These are phyloP conservation scores for Coemansia brasiliensis DNA, from an alignment of 192 early-diverging fungal genomes.

Conservation along the genomic window DNA sequence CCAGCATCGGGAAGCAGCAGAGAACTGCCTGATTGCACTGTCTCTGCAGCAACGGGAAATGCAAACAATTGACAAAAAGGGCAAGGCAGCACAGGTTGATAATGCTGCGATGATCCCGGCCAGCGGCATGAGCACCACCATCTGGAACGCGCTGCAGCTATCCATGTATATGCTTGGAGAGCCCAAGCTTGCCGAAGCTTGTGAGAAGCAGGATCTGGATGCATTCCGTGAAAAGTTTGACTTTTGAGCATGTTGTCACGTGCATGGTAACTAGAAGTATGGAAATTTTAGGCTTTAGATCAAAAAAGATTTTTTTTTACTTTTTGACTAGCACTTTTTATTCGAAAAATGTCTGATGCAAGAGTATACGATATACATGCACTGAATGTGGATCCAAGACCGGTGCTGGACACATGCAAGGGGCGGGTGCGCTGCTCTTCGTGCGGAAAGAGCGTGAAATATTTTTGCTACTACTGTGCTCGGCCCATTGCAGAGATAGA, in stretches of 20 bases:
- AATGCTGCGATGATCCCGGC: slow-evolving; percentile 18
- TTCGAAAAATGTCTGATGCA: slow-evolving; percentile 13
- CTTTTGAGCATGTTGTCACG: slow-evolving; percentile 56
- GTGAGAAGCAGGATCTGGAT: slow-evolving; percentile 73
- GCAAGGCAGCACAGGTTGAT: slow-evolving; percentile 26
- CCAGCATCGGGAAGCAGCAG: slow-evolving; percentile 85
- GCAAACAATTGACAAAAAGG: slow-evolving; percentile 34
- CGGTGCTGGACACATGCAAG: slow-evolving; percentile 37
- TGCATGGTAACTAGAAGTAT: not conserved
- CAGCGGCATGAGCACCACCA: slow-evolving; percentile 66
- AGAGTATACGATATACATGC: slow-evolving; percentile 36
- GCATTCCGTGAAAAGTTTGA: slow-evolving; percentile 85
- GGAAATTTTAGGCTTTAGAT: not conserved
- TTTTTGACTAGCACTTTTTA: not conserved
- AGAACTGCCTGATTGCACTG: slow-evolving; percentile 88
- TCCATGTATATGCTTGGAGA: slow-evolving; percentile 71
- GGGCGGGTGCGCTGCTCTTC: slow-evolving; percentile 57
- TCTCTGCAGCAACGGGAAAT: slow-evolving; percentile 73
- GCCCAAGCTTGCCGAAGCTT: slow-evolving; percentile 79
- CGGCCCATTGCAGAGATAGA: slow-evolving; percentile 54
- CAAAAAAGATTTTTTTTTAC: not conserved
- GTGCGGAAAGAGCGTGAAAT: slow-evolving; percentile 67
- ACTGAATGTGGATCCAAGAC: slow-evolving; percentile 22
- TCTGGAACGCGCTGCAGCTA: slow-evolving; percentile 86
- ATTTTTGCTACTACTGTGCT: slow-evolving; percentile 75